A percentile compares a stretch with the other conserved stretches of the same genome.
Evolutionary conservation across 1,284 basidiomycete species (phyloP).

Genomic region (Cryptococcus amylolentus): DNA sequence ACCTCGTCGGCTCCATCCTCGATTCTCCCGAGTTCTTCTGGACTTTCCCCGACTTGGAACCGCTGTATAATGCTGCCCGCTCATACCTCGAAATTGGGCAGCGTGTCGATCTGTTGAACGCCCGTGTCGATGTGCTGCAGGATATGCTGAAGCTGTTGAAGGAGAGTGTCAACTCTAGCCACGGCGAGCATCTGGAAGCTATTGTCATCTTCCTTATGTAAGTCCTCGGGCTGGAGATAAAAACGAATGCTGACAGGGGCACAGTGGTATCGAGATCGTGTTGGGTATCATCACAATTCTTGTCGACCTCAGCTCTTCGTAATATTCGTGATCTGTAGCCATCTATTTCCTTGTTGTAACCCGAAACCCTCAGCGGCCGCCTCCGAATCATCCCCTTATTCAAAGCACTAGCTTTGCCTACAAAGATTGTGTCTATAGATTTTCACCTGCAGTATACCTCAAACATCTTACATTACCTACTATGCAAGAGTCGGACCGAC

Average conservation of each 20-base stretch:
- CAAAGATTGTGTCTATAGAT: too few relatives aligned
- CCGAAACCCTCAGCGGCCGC: too few relatives aligned
- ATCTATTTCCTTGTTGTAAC: too few relatives aligned
- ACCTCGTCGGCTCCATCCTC: slow-evolving; percentile 89
- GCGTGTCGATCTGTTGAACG: slow-evolving; percentile 87
- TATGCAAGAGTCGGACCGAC: too few relatives aligned
- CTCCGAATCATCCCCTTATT: too few relatives aligned
- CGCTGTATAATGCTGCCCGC: slow-evolving; percentile 86
- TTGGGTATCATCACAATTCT: slow-evolving; percentile 69
- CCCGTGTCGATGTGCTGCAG: slow-evolving; percentile 91
- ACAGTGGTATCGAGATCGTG: slow-evolving; percentile 50
- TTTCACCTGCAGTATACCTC: too few relatives aligned
- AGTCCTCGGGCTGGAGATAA: slow-evolving; percentile 51
- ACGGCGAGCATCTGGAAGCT: slow-evolving; percentile 90
- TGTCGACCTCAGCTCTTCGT: slow-evolving; percentile 58
- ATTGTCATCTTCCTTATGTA: slow-evolving; percentile 91
- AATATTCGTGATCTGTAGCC: background rate
- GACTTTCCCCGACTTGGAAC: slow-evolving; percentile 84
- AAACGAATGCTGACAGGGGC: background rate
- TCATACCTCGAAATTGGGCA: slow-evolving; percentile 94
- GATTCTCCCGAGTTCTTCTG: slow-evolving; percentile 64
- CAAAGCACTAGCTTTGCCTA: too few relatives aligned
- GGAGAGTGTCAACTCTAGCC: slow-evolving; percentile 80
- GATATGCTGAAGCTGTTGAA: slow-evolving; percentile 95
- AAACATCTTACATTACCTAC: too few relatives aligned